These are phyloP conservation scores for Alternaria conjuncta DNA, from an alignment of 2,329 filamentous ascomycete species.

Conservation along the genomic window DNA sequence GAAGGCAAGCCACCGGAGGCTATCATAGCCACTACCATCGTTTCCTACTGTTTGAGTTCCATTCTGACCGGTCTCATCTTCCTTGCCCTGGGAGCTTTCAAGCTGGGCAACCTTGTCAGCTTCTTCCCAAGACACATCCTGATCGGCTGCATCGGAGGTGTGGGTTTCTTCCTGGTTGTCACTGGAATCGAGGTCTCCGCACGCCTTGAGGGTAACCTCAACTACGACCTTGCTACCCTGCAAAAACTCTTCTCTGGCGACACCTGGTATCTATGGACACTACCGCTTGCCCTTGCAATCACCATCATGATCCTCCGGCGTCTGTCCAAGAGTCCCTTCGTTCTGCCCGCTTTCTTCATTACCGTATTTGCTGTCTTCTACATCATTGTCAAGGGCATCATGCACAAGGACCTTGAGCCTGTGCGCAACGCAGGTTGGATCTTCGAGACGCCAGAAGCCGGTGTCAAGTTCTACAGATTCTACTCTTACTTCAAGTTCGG, in stretches of 20 bases:
- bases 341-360: slow-evolving; percentile 87
- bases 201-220: slow-evolving; percentile 81
- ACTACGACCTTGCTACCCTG: slow-evolving; percentile 79
- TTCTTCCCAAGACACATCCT: slow-evolving; percentile 97
- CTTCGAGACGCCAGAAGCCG: slow-evolving; percentile 82
- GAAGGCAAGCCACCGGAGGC: slow-evolving; percentile 82
- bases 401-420: slow-evolving; percentile 69
- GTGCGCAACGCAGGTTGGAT: slow-evolving; percentile 85
- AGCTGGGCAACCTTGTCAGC: slow-evolving; percentile 88
- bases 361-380: slow-evolving; percentile 79
- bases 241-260: slow-evolving; percentile 74
- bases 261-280: slow-evolving; percentile 81
- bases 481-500: slow-evolving; percentile 92
- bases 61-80: slow-evolving; percentile 91
- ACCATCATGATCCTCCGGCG: slow-evolving; percentile 78
- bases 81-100: slow-evolving; percentile 85
- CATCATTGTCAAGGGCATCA: slow-evolving; percentile 72
- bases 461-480: slow-evolving; percentile 96
- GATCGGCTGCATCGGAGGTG: slow-evolving; percentile 95
- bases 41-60: slow-evolving; percentile 87
- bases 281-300: slow-evolving; percentile 78
- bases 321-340: slow-evolving; percentile 79
- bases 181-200: slow-evolving; percentile 95
- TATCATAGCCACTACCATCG: slow-evolving; percentile 92
- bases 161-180: slow-evolving; percentile 90